Evolutionary conservation across 2,329 filamentous ascomycete species (phyloP).

Genomic region (Penicillium sp.): DNA sequence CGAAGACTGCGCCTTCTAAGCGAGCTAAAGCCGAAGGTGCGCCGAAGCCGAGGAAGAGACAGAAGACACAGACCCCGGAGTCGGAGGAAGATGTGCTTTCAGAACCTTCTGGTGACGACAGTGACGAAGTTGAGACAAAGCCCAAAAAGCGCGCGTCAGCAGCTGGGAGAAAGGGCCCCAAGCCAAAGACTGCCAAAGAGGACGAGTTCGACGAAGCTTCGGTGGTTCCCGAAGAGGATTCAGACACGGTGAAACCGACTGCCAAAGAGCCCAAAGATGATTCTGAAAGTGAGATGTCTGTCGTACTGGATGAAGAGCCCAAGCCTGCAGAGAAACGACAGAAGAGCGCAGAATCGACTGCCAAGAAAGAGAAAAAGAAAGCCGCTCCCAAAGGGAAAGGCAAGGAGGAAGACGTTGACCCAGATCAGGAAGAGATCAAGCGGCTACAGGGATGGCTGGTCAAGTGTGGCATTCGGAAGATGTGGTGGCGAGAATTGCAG

Average conservation of each 20-base stretch:
- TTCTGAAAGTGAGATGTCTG: slow-evolving; percentile 66
- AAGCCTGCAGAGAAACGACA: slow-evolving; percentile 56
- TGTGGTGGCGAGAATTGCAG: slow-evolving; percentile 84
- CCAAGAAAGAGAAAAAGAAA: slow-evolving; percentile 35
- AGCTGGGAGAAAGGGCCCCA: slow-evolving; percentile 10
- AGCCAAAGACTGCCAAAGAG: slow-evolving; percentile 8
- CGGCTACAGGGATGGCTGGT: slow-evolving; percentile 78
- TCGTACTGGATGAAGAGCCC: slow-evolving; percentile 71
- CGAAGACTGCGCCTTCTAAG: slow-evolving; percentile 28
- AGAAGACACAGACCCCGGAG: slow-evolving; percentile 32
- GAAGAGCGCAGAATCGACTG: slow-evolving; percentile 28
- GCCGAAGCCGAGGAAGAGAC: slow-evolving; percentile 34
- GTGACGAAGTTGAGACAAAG: slow-evolving; percentile 24
- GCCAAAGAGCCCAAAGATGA: slow-evolving; percentile 46
- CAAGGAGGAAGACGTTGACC: slow-evolving; percentile 52
- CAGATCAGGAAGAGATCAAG: slow-evolving; percentile 78
- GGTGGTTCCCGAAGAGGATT: slow-evolving; percentile 17
- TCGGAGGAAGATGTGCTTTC: slow-evolving; percentile 23
- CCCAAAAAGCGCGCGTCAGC: slow-evolving; percentile 17
- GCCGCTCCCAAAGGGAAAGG: slow-evolving; percentile 36
- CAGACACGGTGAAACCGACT: slow-evolving; percentile 12
- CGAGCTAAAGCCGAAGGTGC: slow-evolving; percentile 24
- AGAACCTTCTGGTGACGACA: slow-evolving; percentile 15
- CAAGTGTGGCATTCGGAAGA: slow-evolving; percentile 88
- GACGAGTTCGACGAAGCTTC: slow-evolving; percentile 10